These are phyloP conservation scores for Fusarium citri DNA, from an alignment of 2,329 filamentous ascomycete genomes.

Conservation along the genomic window DNA sequence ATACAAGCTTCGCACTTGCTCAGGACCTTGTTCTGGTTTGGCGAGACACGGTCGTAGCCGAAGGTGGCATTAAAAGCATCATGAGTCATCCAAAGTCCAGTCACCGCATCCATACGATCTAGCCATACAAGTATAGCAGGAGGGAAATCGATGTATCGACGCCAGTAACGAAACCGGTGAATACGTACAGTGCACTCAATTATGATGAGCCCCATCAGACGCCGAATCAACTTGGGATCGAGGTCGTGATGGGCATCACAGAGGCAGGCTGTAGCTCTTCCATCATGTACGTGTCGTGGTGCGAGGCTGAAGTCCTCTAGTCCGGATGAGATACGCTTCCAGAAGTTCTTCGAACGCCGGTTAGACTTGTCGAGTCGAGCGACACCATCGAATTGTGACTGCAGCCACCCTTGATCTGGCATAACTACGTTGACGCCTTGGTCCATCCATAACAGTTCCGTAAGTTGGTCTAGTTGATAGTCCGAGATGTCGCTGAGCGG, in stretches of 20 bases:
- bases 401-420: constrained; percentile 53
- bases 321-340: constrained; percentile 50
- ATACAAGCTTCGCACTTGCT: constrained; percentile 65
- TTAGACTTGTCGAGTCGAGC: constrained; percentile 41
- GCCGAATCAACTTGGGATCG: constrained; percentile 57
- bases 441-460: constrained; percentile 53
- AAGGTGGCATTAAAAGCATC: constrained; percentile 52
- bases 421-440: constrained; percentile 30
- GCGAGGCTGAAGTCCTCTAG: constrained; percentile 30
- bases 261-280: constrained; percentile 50
- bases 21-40: constrained; percentile 42
- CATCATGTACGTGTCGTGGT: constrained; percentile 29
- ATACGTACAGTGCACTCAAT: constrained; percentile 55
- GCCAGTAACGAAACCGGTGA: constrained; percentile 45
- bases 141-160: constrained; percentile 21
- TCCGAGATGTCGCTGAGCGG: constrained; percentile 34
- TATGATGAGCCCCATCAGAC: constrained; percentile 56
- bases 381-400: constrained; percentile 48
- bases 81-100: constrained; percentile 55
- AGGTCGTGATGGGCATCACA: constrained; percentile 57
- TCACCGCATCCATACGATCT: constrained; percentile 42
- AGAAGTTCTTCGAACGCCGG: constrained; percentile 44
- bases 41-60: constrained; percentile 45
- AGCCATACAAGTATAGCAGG: constrained; percentile 40
- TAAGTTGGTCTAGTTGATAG: constrained; percentile 49